phyloP scores from a whole-genome alignment of 2,329 filamentous ascomycete genomes.

The Calonectria pseudoturangicola region DNA sequence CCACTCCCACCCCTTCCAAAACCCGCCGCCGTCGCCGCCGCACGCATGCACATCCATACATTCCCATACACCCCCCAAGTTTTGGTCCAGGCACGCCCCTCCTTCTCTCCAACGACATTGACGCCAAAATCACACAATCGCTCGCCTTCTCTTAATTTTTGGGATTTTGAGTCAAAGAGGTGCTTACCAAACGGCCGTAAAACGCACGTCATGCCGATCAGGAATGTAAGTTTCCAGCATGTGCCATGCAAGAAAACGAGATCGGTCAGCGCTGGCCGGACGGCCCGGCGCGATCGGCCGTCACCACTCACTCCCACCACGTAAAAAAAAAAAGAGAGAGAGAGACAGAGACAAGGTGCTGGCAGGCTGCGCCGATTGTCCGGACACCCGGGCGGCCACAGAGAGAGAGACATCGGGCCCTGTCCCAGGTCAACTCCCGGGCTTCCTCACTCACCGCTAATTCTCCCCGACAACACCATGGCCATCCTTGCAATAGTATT shows the following conservation, averaged over 20 bases:
- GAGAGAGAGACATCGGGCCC: neutral
- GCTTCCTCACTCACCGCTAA: slow-evolving; percentile 21
- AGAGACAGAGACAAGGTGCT: no score
- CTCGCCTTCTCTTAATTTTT: neutral
- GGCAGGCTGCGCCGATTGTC: neutral
- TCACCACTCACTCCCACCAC: neutral
- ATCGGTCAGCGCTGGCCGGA: slow-evolving; percentile 10
- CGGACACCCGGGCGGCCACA: neutral
- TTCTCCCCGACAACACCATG: slow-evolving; percentile 1
- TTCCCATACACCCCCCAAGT: no score
- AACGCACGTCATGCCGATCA: slow-evolving; percentile 20
- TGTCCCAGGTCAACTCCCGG: neutral
- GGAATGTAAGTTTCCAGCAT: slow-evolving; percentile 5
- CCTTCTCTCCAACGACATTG: slow-evolving; percentile 47
- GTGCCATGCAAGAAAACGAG: neutral
- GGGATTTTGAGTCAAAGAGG: neutral
- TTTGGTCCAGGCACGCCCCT: neutral
- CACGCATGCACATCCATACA: no score
- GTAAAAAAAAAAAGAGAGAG: neutral
- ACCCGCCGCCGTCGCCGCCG: no score
- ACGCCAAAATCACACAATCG: slow-evolving; percentile 56
- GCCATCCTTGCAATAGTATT: neutral
- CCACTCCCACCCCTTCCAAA: neutral
- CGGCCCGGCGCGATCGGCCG: slow-evolving; percentile 22
- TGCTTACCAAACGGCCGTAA: slow-evolving; percentile 12